Evolutionary conservation across 257 asterid species (phyloP).

Genomic region (Misopates orontium): DNA sequence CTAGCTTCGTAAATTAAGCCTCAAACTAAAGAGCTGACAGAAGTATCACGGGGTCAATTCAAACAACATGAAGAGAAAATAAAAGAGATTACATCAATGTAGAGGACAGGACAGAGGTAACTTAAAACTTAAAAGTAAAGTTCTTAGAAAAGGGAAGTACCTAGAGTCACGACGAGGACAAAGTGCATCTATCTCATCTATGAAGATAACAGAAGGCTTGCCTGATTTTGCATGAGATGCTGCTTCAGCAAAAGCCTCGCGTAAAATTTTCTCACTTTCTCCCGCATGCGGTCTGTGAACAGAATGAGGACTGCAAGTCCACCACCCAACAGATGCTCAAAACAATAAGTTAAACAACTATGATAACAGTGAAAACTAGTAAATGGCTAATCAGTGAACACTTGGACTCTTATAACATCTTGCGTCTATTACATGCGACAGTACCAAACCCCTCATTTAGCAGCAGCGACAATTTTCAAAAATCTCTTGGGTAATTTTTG

Average conservation of each 20-base stretch:
- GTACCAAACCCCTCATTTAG: slow-evolving; percentile 13
- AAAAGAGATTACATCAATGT: slow-evolving; percentile 8
- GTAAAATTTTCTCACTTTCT: slow-evolving; percentile 81
- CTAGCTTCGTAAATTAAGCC: slow-evolving; percentile 6
- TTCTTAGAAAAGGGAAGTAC: slow-evolving; percentile 33
- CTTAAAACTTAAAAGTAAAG: slow-evolving; percentile 10
- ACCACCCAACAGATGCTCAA: slow-evolving; percentile 26
- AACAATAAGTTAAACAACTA: slow-evolving; percentile 7
- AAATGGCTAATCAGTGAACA: slow-evolving; percentile 1
- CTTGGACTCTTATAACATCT: neutral
- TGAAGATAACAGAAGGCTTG: slow-evolving; percentile 83
- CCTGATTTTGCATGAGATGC: slow-evolving; percentile 63
- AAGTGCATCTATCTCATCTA: slow-evolving; percentile 93
- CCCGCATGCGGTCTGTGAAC: slow-evolving; percentile 83
- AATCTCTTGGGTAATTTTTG: neutral
- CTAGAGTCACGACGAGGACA: slow-evolving; percentile 93
- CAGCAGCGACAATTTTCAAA: slow-evolving; percentile 3
- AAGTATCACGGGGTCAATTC: neutral
- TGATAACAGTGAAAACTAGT: slow-evolving; percentile 7
- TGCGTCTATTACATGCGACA: neutral
- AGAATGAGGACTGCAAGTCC: slow-evolving; percentile 72
- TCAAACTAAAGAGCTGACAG: slow-evolving; percentile 5
- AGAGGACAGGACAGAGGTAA: slow-evolving; percentile 14
- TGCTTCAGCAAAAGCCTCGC: slow-evolving; percentile 88
- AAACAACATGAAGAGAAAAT: neutral